Evolutionary conservation across 495 filamentous ascomycete genomes (phyloP).

Genomic region (Cryomyces minteri): DNA sequence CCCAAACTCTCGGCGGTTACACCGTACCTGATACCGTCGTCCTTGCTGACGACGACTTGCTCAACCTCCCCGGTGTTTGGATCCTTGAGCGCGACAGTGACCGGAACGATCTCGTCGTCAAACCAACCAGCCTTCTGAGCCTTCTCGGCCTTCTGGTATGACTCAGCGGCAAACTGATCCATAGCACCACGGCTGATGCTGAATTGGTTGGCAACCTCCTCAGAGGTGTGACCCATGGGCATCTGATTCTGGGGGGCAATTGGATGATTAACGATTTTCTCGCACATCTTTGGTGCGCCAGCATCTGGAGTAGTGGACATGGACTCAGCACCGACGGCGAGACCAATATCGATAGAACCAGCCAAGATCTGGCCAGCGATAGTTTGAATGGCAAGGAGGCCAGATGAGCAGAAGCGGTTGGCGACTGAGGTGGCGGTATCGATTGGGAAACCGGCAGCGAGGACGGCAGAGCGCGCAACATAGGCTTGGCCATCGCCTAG

Average conservation of each 20-base stretch:
- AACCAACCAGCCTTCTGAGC: conserved; percentile 12
- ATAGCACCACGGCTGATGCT: conserved; percentile 8
- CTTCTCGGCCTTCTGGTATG: conserved; percentile 7
- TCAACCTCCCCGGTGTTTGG: too few species aligned
- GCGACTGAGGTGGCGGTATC: conserved; percentile 56
- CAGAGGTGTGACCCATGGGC: conserved; percentile 13
- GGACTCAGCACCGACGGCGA: conserved; percentile 52
- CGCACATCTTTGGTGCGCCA: too few species aligned
- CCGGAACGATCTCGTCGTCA: conserved; percentile 12
- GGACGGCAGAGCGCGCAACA: not conserved
- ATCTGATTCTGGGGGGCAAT: too few species aligned
- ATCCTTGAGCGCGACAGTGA: conserved; percentile 1
- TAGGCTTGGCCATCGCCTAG: not conserved
- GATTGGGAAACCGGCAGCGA: conserved; percentile 36
- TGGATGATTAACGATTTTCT: too few species aligned
- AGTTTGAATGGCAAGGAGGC: conserved; percentile 51
- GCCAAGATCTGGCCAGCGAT: conserved; percentile 47
- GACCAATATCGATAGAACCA: conserved; percentile 47
- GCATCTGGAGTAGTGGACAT: too few species aligned
- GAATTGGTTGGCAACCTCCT: conserved; percentile 12
- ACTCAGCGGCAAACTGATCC: conserved; percentile 11
- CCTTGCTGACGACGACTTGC: conserved; percentile 6
- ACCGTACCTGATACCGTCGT: conserved; percentile 12
- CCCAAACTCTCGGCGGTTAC: conserved; percentile 10
- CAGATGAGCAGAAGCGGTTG: conserved; percentile 62